Evolutionary conservation across 139 green algal species (phyloP).

Genomic region (Chlamydomonas schloesseri): DNA sequence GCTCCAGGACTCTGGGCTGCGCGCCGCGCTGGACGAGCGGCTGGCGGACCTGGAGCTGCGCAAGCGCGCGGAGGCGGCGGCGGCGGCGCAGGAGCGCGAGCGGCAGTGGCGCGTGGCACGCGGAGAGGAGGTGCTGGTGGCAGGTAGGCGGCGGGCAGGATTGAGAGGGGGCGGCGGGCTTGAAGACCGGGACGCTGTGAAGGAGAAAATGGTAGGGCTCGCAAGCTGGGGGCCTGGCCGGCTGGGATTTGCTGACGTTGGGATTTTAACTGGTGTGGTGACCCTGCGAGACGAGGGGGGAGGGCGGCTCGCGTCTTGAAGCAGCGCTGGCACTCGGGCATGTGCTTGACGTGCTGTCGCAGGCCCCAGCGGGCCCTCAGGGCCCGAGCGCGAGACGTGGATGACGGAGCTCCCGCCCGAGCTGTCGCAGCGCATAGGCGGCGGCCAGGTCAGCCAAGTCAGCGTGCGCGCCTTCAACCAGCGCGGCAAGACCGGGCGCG

Average conservation of each 20-base stretch:
- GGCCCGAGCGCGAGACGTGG: constrained; percentile 71
- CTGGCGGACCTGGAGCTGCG: constrained; percentile 72
- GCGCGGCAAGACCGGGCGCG: constrained; percentile 50
- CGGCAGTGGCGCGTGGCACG: constrained; percentile 74
- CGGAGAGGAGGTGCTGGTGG: constrained; percentile 56
- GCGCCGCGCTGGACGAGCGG: constrained; percentile 64
- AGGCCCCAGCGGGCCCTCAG: constrained; percentile 3
- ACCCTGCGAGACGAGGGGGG: no score
- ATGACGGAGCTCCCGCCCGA: constrained; percentile 87
- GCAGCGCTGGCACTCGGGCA: no score
- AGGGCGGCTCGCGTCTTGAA: no score
- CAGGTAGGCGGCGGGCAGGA: not conserved
- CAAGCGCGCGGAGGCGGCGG: constrained; percentile 57
- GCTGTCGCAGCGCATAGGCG: not conserved
- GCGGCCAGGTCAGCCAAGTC: constrained; percentile 4
- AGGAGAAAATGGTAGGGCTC: no score
- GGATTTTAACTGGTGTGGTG: no score
- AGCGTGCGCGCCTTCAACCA: constrained; percentile 48
- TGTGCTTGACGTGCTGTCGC: no score
- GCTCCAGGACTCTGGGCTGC: constrained; percentile 67
- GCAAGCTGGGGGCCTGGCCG: no score
- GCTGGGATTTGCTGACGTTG: no score
- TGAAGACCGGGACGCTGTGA: no score
- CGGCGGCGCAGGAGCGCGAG: constrained; percentile 66
- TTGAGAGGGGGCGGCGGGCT: no score